These are phyloP conservation scores for Sporobolomyces phaffii DNA, from an alignment of 768 basidiomycete genomes.

Conservation along the genomic window DNA sequence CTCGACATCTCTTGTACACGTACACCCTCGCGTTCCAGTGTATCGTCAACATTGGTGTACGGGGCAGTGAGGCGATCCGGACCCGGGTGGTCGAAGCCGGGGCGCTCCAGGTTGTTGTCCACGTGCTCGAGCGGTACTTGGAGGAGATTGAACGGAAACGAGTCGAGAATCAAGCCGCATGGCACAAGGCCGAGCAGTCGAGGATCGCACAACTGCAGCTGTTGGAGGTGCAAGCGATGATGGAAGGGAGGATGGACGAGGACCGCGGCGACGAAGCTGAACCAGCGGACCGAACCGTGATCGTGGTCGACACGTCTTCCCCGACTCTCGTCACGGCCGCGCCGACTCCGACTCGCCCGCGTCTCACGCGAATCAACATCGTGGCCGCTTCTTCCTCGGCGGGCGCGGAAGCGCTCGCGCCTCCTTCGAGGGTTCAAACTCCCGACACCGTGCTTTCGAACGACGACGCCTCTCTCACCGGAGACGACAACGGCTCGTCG, in stretches of 20 bases:
- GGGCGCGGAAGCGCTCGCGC: neutral
- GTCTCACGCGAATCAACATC: constrained; percentile 26
- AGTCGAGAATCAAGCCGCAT: neutral
- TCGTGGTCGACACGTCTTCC: constrained; percentile 4
- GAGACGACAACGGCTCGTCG: constrained; percentile 53
- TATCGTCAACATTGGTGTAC: constrained; percentile 91
- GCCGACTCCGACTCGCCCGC: constrained; percentile 15
- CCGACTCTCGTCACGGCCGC: neutral
- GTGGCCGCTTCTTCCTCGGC: constrained; percentile 24
- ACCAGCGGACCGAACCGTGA: neutral
- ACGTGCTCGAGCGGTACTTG: constrained; percentile 87
- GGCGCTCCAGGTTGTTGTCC: constrained; percentile 85
- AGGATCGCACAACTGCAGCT: neutral
- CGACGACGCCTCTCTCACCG: constrained; percentile 29
- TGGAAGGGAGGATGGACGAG: neutral
- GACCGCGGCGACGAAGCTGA: too few species aligned
- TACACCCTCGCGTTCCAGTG: constrained; percentile 94
- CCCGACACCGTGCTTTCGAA: constrained; percentile 28
- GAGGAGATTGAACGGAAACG: constrained; percentile 55
- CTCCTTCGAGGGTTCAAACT: constrained; percentile 24
- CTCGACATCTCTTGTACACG: constrained; percentile 54
- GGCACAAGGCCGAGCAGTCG: constrained; percentile 7
- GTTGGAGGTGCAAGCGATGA: neutral
- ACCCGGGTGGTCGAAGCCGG: constrained; percentile 91
- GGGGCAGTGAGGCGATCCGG: constrained; percentile 86